Conservation (phyloP, 108 stramenopile species). For the Epipyxis sp. region DNA sequence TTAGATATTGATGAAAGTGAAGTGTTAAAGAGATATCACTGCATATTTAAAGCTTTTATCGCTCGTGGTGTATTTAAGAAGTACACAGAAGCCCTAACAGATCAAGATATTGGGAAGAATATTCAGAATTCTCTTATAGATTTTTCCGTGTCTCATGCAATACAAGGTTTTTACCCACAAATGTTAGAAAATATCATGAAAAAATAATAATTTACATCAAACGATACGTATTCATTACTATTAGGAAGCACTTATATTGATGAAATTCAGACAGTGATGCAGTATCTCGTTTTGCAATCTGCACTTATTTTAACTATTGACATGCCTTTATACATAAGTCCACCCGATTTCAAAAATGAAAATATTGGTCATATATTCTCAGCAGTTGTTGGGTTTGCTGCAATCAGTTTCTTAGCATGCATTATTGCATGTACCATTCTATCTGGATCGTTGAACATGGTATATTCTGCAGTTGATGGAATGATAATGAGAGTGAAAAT, state of each 20-base stretch:
- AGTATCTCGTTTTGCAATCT: neutral
- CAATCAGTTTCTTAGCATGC: neutral
- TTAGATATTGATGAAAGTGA: neutral
- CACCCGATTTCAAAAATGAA: neutral
- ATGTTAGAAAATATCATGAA: too few relatives aligned
- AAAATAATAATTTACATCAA: too few relatives aligned
- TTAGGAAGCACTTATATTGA: too few relatives aligned
- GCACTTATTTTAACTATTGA: neutral
- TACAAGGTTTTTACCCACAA: neutral
- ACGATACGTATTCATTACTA: too few relatives aligned
- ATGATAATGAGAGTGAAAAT: too few relatives aligned
- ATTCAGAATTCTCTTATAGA: neutral
- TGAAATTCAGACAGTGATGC: neutral
- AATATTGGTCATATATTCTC: neutral
- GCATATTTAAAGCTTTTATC: neutral
- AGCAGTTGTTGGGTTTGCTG: neutral
- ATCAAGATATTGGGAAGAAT: neutral
- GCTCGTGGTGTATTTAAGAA: neutral
- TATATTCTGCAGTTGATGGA: neutral
- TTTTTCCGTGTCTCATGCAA: neutral
- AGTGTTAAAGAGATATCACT: neutral
- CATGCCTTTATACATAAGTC: neutral
- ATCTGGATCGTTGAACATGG: neutral
- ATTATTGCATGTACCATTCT: neutral
- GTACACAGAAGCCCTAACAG: neutral